Evolutionary conservation across 371 early-diverging fungal genomes (phyloP).

Genomic region (Rhizopus sp.): DNA sequence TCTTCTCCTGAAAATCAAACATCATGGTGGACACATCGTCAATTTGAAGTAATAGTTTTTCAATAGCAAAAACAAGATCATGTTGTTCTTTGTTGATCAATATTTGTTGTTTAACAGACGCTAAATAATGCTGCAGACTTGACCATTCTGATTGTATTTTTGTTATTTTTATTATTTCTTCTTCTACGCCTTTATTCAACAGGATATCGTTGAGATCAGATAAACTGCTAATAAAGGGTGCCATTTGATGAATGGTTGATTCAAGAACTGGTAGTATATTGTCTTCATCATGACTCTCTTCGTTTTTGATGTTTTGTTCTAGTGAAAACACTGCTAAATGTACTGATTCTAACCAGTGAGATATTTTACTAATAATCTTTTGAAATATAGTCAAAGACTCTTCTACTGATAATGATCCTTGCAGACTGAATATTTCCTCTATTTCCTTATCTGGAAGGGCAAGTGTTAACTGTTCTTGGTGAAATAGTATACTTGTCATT

Average conservation of each 20-base stretch:
- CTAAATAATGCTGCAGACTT: conserved; percentile 43
- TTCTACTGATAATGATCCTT: conserved; percentile 43
- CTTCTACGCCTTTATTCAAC: conserved; percentile 36
- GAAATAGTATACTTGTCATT: too few relatives aligned
- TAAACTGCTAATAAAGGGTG: conserved; percentile 47
- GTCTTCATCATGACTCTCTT: conserved; percentile 4
- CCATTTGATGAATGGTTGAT: conserved; percentile 51
- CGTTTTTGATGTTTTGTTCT: conserved; percentile 48
- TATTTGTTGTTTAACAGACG: conserved; percentile 37
- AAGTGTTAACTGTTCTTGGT: background rate
- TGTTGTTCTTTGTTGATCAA: conserved; percentile 23
- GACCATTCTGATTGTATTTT: conserved; percentile 55
- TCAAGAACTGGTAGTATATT: conserved; percentile 24
- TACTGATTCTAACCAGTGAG: conserved; percentile 53
- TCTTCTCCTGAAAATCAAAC: conserved; percentile 48
- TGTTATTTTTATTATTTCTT: conserved; percentile 26
- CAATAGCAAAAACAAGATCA: conserved; percentile 26
- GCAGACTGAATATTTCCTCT: conserved; percentile 25
- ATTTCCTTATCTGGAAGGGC: conserved; percentile 40
- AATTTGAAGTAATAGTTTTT: conserved; percentile 33
- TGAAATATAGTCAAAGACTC: conserved; percentile 39
- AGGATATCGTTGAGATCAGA: conserved; percentile 49
- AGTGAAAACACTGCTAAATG: conserved; percentile 58
- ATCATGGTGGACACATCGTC: conserved; percentile 44
- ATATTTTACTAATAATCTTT: conserved; percentile 34